Conservation (phyloP, 2,329 filamentous ascomycete genomes). For the Didymella sp. region DNA sequence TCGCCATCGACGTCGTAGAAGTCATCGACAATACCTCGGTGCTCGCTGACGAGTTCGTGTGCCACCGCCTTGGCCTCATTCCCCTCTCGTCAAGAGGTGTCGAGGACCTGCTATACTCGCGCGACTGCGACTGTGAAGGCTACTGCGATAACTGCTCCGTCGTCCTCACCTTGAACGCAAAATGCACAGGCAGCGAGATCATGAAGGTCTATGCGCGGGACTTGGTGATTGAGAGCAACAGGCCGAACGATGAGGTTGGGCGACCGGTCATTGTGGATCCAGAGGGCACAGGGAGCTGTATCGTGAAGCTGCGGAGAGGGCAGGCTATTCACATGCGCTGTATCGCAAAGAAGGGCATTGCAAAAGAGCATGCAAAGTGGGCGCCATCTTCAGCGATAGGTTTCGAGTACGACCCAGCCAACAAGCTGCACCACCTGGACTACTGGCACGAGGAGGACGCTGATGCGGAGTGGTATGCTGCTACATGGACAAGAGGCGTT, state of each 20-base stretch:
- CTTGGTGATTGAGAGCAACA: constrained; percentile 73
- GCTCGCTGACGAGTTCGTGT: constrained; percentile 93
- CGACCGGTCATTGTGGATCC: constrained; percentile 84
- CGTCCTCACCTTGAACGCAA: constrained; percentile 81
- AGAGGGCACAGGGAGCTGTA: constrained; percentile 80
- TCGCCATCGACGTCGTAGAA: constrained; percentile 94
- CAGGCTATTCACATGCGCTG: constrained; percentile 92
- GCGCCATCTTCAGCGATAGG: constrained; percentile 89
- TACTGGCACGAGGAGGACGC: constrained; percentile 95
- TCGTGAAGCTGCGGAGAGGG: constrained; percentile 86
- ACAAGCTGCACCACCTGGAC: constrained; percentile 90
- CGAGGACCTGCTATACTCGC: constrained; percentile 81
- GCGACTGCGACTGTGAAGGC: constrained; percentile 96
- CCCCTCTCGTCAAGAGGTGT: constrained; percentile 86
- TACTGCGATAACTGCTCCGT: constrained; percentile 94
- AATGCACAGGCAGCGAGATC: constrained; percentile 82
- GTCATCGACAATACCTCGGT: constrained; percentile 95
- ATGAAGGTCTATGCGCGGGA: constrained; percentile 96
- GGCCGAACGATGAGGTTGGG: constrained; percentile 77
- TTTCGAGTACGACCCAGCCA: constrained; percentile 98
- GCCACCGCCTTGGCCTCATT: constrained; percentile 88
- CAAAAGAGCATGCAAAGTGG: constrained; percentile 99
- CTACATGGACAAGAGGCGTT: neutral
- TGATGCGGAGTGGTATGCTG: constrained; percentile 79
- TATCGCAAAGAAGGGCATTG: constrained; percentile 97